These are phyloP conservation scores for Udeniomyces megalosporus DNA, from an alignment of 768 basidiomycete species.

Conservation along the genomic window DNA sequence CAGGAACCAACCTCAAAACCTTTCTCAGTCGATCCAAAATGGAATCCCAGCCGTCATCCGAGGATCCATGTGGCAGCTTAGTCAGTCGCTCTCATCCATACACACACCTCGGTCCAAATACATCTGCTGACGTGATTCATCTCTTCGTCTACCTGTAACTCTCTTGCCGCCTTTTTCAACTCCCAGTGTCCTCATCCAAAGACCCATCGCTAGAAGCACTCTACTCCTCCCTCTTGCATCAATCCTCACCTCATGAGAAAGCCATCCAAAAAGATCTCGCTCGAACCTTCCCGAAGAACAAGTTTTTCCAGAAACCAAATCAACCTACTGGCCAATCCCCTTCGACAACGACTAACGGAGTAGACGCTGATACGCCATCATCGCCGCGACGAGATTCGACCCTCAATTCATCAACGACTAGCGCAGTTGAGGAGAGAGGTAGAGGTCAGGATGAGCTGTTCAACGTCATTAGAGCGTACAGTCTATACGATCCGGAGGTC, in stretches of 20 bases:
- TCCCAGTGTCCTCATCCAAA: slow-evolving; percentile 67
- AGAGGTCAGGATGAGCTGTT: slow-evolving; percentile 94
- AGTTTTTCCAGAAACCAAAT: slow-evolving; percentile 66
- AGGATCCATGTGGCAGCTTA: slow-evolving; percentile 94
- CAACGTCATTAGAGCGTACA: slow-evolving; percentile 96
- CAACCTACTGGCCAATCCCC: not conserved
- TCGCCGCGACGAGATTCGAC: too few species aligned
- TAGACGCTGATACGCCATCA: not conserved
- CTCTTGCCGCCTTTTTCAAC: not conserved
- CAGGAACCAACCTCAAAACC: slow-evolving; percentile 51
- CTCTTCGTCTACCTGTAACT: too few species aligned
- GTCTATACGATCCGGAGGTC: slow-evolving; percentile 81
- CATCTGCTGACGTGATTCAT: too few species aligned
- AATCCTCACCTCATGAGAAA: slow-evolving; percentile 77
- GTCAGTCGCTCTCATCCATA: slow-evolving; percentile 36
- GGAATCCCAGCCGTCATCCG: slow-evolving; percentile 77
- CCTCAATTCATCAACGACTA: too few species aligned
- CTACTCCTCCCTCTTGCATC: slow-evolving; percentile 68
- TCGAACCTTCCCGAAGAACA: slow-evolving; percentile 92
- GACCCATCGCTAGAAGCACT: slow-evolving; percentile 65
- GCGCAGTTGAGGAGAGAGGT: slow-evolving; percentile 47
- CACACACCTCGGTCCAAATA: not conserved
- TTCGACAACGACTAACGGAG: not conserved
- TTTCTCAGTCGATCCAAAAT: slow-evolving; percentile 76
- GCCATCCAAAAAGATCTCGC: slow-evolving; percentile 84